Evolutionary conservation across 805 yeast genomes (phyloP), one percentile per base, ranked within the genome.

Genomic region (Cyberlindnera mrakii): DNA sequence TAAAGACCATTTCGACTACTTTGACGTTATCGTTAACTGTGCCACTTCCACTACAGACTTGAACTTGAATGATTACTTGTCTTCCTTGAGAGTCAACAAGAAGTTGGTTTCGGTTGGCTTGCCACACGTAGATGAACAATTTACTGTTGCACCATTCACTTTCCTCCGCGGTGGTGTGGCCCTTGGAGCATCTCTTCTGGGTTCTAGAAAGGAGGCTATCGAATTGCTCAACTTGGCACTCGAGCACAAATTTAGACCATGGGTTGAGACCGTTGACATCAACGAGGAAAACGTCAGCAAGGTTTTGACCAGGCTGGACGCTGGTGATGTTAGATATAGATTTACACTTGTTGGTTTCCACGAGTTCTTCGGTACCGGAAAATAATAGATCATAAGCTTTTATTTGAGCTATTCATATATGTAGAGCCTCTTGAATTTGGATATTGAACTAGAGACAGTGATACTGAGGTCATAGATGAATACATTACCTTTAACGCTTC

Each of bases 141-240:
- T 66, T 42, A 51, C 52, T 27, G 71, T 77, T 35, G 61, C 69
- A 37, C 82, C 85, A 42, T 66, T 69, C 57, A 62, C 75, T 23
- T 77, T 79, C 64, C 64, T 80, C 50, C 50, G 60, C 17, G 54
- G 64, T 47, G 83, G 79, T 42, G 62, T 74, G 40, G 65, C 71
- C 35, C 65, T 78, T 47, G 83, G 81, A 41, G 70, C 82, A 9
- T 79, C 88, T 11, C 68, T 70, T 45, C 66, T 75, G 60, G 93
- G 80, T 36, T 72, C 82, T 37, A 78, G 79, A 59, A 62, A 61
- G 39, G 90, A 84, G 65, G 82, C 83, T 53, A 58, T 69, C 37
- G 83, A 80, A 50, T 74, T 85, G 79, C 70, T 85, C 52, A 67
- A 78, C 36, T 58, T 85, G 48, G 85, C 89, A 17, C 77, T 75